Base-by-base conservation (phyloP, 345 rosid genomes). In the Dimocarpus longan region DNA sequence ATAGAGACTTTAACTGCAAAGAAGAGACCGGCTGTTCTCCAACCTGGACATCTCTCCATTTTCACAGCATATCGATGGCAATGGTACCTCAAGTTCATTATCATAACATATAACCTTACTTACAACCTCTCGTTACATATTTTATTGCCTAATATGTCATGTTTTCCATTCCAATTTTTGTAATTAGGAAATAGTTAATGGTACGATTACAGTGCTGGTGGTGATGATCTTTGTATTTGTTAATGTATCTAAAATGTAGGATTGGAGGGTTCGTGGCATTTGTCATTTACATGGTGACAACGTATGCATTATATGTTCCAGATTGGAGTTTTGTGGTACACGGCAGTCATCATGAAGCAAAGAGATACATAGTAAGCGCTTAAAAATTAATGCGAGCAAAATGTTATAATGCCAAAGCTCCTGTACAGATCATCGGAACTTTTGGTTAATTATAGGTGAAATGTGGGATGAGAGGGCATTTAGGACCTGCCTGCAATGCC, bases 401-500 rank as follows among this genome's bases (percentile, higher is more conserved):
- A 67, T 39, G 52, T 46, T 46, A 46, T 18, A 12, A 9, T 9
- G 56, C 56, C 18, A 68, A 3, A 68, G 28, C 28, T 68, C 28
- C 22, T 44, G 56, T 68, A 44, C 5, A 4, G 1, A 24, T 42
- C 21, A 70, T 26, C 18, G 40, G 44, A 50, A 52, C 24, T 16
- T 7, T 76, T 57, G 22, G n/a, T 24, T 18, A 16, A 57, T 81
- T 68, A n/a, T 73, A 91, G 95, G 91, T 91, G 5, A 84, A 84
- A 71, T 91, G 93, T 83, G 93, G 90, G 77, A 91, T 88, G 89
- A 85, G 95, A 81, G 93, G 95, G 26, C 95, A 88, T 80, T 73
- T 91, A 21, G 93, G 93, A 66, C 93, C 95, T 1, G 95, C 90
- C 18, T 91, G 93, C 87, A 91, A 91, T 70, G 91, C 90, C n/a